Evolutionary conservation across 306 rosid genomes (phyloP).

Genomic region (Inga leiocalycina): DNA sequence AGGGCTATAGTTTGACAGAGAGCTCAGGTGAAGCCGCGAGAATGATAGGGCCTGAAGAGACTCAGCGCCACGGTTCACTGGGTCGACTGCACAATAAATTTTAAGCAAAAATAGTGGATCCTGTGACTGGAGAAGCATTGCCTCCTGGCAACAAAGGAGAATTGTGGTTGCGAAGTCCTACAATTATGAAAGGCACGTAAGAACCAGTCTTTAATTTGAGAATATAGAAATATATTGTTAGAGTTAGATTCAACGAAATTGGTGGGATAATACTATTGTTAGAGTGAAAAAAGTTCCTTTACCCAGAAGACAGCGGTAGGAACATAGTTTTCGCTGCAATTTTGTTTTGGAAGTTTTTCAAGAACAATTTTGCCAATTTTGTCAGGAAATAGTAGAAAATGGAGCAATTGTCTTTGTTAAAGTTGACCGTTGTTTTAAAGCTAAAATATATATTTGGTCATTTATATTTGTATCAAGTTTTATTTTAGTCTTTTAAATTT

Average conservation of each 20-base stretch:
- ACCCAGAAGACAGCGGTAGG: too few species aligned
- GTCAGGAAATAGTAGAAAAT: too few species aligned
- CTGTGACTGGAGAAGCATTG: not conserved
- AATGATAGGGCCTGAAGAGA: not conserved
- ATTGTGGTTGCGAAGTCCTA: not conserved
- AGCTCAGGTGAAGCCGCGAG: not conserved
- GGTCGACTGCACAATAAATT: not conserved
- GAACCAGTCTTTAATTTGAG: not conserved
- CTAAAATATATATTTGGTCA: too few species aligned
- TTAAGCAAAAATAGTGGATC: not conserved
- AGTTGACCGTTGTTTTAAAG: too few species aligned
- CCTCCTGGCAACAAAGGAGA: not conserved
- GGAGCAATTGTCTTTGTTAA: too few species aligned
- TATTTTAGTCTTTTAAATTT: too few species aligned
- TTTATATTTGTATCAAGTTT: too few species aligned
- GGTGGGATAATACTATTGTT: not conserved
- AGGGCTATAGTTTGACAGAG: conserved; percentile 6
- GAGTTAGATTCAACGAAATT: not conserved
- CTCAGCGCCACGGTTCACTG: not conserved
- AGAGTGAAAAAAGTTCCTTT: too few species aligned
- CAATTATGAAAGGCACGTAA: not conserved
- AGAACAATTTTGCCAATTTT: too few species aligned
- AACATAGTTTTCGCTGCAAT: too few species aligned
- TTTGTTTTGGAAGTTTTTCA: too few species aligned
- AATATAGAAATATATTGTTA: not conserved